phyloP scores from a whole-genome alignment of 352 stramenopile species.

The Phytophthora tubulina region DNA sequence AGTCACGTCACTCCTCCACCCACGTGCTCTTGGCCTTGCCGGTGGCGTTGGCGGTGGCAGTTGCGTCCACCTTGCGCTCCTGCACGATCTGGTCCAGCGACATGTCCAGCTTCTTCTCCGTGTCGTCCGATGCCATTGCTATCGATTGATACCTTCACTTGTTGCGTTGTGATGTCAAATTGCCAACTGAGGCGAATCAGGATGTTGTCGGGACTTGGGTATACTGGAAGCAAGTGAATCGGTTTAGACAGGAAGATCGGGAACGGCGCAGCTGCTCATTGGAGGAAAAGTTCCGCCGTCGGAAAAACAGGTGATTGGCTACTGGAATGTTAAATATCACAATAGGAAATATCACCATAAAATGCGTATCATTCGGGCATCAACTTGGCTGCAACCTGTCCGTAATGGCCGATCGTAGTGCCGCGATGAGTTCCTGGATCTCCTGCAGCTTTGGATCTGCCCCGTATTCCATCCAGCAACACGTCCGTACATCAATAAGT shows the following conservation, averaged over 20 bases:
- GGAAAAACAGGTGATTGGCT: conserved; percentile 8
- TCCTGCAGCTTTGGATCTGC: conserved; percentile 49
- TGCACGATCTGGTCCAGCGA: conserved; percentile 72
- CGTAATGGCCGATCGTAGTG: conserved; percentile 37
- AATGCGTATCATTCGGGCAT: no score
- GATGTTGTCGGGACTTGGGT: neutral
- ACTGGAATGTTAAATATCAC: neutral
- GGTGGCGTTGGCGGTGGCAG: conserved; percentile 7
- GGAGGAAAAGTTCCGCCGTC: conserved; percentile 31
- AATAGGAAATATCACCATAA: no score
- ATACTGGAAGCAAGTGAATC: conserved; percentile 32
- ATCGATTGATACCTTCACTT: neutral
- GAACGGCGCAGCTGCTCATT: conserved; percentile 5
- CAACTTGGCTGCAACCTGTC: conserved; percentile 7
- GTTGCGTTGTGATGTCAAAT: neutral
- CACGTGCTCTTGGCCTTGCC: conserved; percentile 70
- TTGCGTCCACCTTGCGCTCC: conserved; percentile 52
- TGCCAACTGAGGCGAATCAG: conserved; percentile 27
- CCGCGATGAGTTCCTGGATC: conserved; percentile 51
- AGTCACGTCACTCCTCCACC: conserved; percentile 34
- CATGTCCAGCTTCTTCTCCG: conserved; percentile 82
- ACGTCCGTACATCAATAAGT: neutral
- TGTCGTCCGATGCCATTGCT: conserved; percentile 49
- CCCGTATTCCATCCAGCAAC: neutral
- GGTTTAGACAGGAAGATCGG: conserved; percentile 33